A percentile compares a stretch with the other conserved stretches of the same genome.
phyloP scores from a whole-genome alignment of 441 rosid species.

The Croton setiger region DNA sequence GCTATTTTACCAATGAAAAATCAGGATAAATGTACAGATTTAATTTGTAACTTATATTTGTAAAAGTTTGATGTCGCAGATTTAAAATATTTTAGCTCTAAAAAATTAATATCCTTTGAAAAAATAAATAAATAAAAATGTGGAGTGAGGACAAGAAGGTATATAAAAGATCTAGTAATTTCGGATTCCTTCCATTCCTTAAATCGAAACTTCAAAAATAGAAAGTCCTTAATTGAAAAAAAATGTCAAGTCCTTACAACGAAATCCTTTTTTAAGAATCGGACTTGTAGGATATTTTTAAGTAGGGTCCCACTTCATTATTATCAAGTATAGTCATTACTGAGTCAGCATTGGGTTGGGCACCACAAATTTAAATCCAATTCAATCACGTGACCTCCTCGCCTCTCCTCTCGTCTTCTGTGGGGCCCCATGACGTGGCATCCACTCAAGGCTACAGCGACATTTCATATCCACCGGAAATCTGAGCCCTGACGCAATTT shows the following conservation, averaged over 20 bases:
- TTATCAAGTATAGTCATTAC: slow-evolving; percentile 8
- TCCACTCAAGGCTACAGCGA: background rate
- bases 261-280: background rate
- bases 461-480: background rate
- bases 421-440: slow-evolving; percentile 24
- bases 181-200: background rate
- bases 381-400: background rate
- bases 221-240: background rate
- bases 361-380: slow-evolving; percentile 8
- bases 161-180: no score
- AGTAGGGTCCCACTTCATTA: background rate
- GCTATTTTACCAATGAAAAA: no score
- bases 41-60: no score
- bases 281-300: background rate
- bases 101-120: no score
- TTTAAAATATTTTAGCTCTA: no score
- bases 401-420: no score
- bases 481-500: no score
- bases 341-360: slow-evolving; percentile 20
- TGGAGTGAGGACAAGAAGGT: no score
- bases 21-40: no score
- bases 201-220: no score
- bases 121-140: no score
- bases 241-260: background rate
- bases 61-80: no score